Conservation (phyloP, 2,329 filamentous ascomycete species). For the Verticillium zaregamsianum region DNA sequence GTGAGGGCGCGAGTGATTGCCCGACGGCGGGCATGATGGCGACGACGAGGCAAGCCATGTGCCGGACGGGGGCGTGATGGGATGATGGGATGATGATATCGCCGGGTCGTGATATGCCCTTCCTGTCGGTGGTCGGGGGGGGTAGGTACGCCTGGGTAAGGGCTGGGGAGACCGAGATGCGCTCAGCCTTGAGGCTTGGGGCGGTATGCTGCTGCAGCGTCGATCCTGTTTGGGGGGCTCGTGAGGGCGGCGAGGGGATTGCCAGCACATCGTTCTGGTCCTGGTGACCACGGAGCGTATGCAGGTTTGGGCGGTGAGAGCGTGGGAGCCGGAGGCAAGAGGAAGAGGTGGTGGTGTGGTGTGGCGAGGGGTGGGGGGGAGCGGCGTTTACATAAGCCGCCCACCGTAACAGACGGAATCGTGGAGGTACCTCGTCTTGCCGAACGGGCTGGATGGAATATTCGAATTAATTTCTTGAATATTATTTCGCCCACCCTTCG, state of each 20-base stretch:
- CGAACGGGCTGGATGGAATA: not conserved
- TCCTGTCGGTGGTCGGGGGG: not conserved
- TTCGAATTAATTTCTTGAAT: not conserved
- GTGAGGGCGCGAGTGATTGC: not conserved
- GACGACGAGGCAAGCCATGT: not conserved
- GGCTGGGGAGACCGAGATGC: not conserved
- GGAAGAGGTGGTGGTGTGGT: not conserved
- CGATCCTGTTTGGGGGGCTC: not conserved
- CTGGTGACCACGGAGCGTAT: conserved; percentile 19
- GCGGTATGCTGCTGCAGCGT: not conserved
- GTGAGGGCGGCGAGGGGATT: not conserved
- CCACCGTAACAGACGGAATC: not conserved
- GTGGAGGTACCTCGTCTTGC: not conserved
- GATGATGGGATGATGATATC: not conserved
- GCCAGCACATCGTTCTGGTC: not conserved
- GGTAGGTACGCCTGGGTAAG: not conserved
- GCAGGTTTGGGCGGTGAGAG: conserved; percentile 24
- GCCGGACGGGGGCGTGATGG: not conserved
- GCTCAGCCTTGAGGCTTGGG: not conserved
- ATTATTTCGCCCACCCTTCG: not conserved
- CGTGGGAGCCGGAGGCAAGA: not conserved
- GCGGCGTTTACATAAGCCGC: not conserved
- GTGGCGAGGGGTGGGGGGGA: not conserved
- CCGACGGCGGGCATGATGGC: not conserved
- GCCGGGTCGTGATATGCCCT: not conserved